These are phyloP conservation scores for Tuctoria greenei DNA, from an alignment of 176 grass and related monocot genomes.

Conservation along the genomic window DNA sequence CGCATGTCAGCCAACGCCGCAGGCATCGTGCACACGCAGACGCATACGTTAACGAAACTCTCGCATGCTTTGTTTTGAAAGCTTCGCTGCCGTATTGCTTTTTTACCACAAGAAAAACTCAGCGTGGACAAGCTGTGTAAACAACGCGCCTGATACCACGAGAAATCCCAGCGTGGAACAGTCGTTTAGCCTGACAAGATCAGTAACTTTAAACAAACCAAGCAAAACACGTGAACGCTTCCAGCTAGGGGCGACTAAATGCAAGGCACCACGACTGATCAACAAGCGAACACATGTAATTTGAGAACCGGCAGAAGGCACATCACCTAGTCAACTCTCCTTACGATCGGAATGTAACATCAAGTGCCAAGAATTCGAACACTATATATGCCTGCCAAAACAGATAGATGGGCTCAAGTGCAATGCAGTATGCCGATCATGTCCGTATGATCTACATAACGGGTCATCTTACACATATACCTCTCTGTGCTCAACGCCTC, in stretches of 20 bases:
- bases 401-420: constrained; percentile 2
- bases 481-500: constrained; percentile 42
- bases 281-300: neutral
- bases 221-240: neutral
- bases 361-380: neutral
- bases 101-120: neutral
- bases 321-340: constrained; percentile 19
- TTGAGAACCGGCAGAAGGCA: neutral
- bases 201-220: neutral
- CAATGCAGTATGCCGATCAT: neutral
- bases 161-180: neutral
- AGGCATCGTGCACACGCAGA: neutral
- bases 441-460: constrained; percentile 38
- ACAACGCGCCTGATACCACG: too few relatives aligned
- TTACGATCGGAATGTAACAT: constrained; percentile 17
- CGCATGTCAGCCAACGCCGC: neutral
- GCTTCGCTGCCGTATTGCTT: neutral
- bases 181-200: neutral
- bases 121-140: too few relatives aligned
- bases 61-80: neutral
- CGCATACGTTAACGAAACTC: neutral
- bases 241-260: neutral
- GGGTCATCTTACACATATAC: neutral
- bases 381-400: constrained; percentile 13
- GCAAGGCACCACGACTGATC: neutral